Evolutionary conservation across 2,329 filamentous ascomycete species (phyloP), one percentile per base, ranked within the genome.

Genomic region (Fusarium brachygibbosum): DNA sequence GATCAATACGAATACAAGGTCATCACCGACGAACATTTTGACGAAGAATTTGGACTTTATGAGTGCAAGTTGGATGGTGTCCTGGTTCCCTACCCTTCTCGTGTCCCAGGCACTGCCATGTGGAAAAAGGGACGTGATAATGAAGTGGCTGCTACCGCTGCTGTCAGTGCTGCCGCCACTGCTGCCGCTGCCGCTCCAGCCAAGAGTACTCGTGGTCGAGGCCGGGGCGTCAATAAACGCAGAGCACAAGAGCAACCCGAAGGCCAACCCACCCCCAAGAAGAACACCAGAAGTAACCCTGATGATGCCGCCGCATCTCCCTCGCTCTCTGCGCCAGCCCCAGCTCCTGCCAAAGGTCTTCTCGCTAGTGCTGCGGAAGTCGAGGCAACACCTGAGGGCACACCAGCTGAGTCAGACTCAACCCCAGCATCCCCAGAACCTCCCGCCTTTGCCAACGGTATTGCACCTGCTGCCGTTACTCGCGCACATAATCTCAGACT

Each of bases 191-290:
- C 71, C 56, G 73, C 72, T 32, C 69, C 74, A 35, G 73, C 66
- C 66, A 79, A 68, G 63, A 69, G 72, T 17, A 50, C 46, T 13
- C 69, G 74, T 76, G 80, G 76, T 52, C 75, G 69, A 71, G 79
- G 71, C 45, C 79, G 74, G 48, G 78, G 74, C 34, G 74, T 73
- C 54, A 76, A 73, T 63, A 88, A 88, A 78, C 83, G 86, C 25
- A 86, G 83, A 71, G 82, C 85, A 8, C 82, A 82, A 16, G 83
- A 82, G 29, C 83, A 84, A 63, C 80, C 80, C 2, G 85, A 87
- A 21, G 82, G 81, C 23, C 82, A 85, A 66, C 83, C 83, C 2
- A 81, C 81, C 2, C 78, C 82, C 29, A 88, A 88, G 78, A 83
- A 83, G 60, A 77, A 76, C 21, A 78, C 79, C n/a, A 77, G 79